Evolutionary conservation across 2,329 filamentous ascomycete species (phyloP).

Genomic region (Arthrobotrys pseudoclavata): DNA sequence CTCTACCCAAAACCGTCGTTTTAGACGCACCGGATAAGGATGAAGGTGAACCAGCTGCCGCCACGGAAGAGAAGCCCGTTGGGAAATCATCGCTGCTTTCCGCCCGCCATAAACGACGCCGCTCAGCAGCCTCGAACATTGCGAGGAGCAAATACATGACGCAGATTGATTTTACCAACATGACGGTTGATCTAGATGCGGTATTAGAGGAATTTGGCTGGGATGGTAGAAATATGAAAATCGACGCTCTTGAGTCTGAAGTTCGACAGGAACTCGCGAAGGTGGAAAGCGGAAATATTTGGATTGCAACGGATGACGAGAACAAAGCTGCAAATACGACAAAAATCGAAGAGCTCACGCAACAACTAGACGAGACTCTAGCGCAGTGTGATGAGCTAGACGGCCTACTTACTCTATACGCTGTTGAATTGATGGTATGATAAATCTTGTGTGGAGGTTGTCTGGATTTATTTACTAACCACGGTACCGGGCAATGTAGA

Average conservation of each 20-base stretch:
- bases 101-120: constrained; percentile 50
- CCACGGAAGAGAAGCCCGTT: constrained; percentile 32
- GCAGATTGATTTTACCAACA: constrained; percentile 62
- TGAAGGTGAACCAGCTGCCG: constrained; percentile 5
- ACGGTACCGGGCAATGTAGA: constrained; percentile 71
- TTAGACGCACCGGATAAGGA: constrained; percentile 23
- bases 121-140: constrained; percentile 41
- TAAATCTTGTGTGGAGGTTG: constrained; percentile 62
- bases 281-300: constrained; percentile 63
- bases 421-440: constrained; percentile 88
- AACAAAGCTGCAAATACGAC: constrained; percentile 76
- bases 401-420: constrained; percentile 91
- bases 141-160: constrained; percentile 60
- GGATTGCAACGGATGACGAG: constrained; percentile 66
- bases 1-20: constrained; percentile 4
- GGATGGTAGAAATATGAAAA: constrained; percentile 62
- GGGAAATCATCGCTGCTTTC: constrained; percentile 47
- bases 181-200: constrained; percentile 63
- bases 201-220: constrained; percentile 63
- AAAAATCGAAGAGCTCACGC: constrained; percentile 86
- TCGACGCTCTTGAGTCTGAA: constrained; percentile 62
- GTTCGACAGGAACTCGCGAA: constrained; percentile 63
- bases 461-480: constrained; percentile 60
- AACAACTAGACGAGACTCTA: constrained; percentile 88
- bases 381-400: constrained; percentile 96